These are phyloP conservation scores for Trypanosoma melophagium DNA, from an alignment of 208 protist genomes.

Conservation along the genomic window DNA sequence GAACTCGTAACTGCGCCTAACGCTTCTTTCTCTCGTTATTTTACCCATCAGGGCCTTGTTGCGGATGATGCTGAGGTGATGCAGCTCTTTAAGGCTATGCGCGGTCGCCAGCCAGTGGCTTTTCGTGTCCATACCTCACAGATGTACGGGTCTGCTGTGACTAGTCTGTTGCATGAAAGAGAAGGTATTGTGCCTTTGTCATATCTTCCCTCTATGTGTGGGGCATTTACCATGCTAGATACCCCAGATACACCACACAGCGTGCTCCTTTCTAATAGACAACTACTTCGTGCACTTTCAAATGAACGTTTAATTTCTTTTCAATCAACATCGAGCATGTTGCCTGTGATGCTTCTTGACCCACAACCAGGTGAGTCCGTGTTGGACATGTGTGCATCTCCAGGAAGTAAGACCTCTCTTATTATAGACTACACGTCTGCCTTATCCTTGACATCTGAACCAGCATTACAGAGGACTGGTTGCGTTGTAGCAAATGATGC, in stretches of 20 bases:
- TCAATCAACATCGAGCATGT: conserved; percentile 76
- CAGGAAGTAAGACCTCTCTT: conserved; percentile 76
- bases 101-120: conserved; percentile 40
- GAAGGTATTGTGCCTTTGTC: conserved; percentile 43
- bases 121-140: conserved; percentile 67
- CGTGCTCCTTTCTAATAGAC: conserved; percentile 46
- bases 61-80: conserved; percentile 57
- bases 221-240: conserved; percentile 59
- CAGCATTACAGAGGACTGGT: conserved; percentile 10
- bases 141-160: conserved; percentile 33
- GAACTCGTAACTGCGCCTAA: conserved; percentile 52
- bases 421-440: conserved; percentile 56
- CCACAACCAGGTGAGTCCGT: conserved; percentile 62
- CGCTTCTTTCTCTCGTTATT: conserved; percentile 79
- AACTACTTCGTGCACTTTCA: conserved; percentile 55
- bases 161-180: conserved; percentile 37
- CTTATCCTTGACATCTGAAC: background rate
- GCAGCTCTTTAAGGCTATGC: conserved; percentile 62
- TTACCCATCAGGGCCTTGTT: conserved; percentile 72
- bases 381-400: conserved; percentile 85
- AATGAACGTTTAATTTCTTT: conserved; percentile 63
- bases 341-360: conserved; percentile 68
- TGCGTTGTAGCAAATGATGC: conserved; percentile 77
- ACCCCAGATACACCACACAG: conserved; percentile 33
- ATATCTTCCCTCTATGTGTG: conserved; percentile 58